These are phyloP conservation scores for Rutstroemia sp. DNA, from an alignment of 2,329 filamentous ascomycete species.

Conservation along the genomic window DNA sequence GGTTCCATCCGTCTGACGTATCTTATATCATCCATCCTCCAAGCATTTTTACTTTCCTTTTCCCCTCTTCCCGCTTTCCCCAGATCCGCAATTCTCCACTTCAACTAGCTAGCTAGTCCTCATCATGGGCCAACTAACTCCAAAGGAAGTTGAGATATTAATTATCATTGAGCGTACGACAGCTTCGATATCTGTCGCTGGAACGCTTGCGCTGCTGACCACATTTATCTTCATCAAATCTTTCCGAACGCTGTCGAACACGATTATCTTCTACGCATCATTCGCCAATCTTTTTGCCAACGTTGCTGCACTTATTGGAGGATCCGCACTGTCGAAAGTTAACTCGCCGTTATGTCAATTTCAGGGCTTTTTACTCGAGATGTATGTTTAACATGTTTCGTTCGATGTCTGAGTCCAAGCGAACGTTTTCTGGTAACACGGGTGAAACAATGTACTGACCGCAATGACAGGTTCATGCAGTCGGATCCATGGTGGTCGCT, in stretches of 20 bases:
- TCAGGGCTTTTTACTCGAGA: conserved; percentile 76
- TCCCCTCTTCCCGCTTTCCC: not conserved
- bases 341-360: conserved; percentile 48
- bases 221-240: conserved; percentile 61
- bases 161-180: conserved; percentile 58
- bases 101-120: not conserved
- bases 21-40: no score
- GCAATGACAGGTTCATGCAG: conserved; percentile 31
- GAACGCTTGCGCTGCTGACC: conserved; percentile 61
- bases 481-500: conserved; percentile 47
- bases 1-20: no score
- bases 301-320: conserved; percentile 49
- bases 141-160: conserved; percentile 43
- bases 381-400: conserved; percentile 51
- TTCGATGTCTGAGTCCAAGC: conserved; percentile 48
- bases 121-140: conserved; percentile 12
- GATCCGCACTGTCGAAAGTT: conserved; percentile 30
- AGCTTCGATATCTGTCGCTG: conserved; percentile 63
- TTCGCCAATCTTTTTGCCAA: conserved; percentile 54
- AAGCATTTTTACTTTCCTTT: not conserved
- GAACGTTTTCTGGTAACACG: not conserved
- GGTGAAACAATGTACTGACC: no score
- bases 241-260: conserved; percentile 77
- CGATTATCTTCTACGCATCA: conserved; percentile 51
- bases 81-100: not conserved